phyloP scores from a whole-genome alignment of 2,329 filamentous ascomycete genomes.

The Alternaria dauci region DNA sequence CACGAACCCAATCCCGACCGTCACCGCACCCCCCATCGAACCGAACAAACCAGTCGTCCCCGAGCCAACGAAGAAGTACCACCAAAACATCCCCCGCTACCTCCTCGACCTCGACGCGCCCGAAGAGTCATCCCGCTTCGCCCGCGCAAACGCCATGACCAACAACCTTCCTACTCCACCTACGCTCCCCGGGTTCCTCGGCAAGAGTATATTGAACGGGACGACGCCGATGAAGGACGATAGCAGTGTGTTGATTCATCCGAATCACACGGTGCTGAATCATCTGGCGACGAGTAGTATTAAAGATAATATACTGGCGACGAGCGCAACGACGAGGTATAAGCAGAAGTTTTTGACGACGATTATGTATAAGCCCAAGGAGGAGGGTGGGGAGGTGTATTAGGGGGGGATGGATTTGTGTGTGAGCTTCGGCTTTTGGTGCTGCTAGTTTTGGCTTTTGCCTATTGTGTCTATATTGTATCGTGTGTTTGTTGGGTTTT shows the following conservation, averaged over 20 bases:
- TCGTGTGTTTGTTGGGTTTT: too few relatives aligned
- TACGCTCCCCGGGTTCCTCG: slow-evolving; percentile 85
- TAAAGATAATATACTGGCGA: slow-evolving; percentile 93
- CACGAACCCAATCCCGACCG: slow-evolving; percentile 34
- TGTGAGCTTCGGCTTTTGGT: too few relatives aligned
- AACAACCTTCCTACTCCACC: slow-evolving; percentile 85
- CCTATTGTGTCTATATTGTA: too few relatives aligned
- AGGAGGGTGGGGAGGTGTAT: slow-evolving; percentile 37
- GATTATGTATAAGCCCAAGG: slow-evolving; percentile 94
- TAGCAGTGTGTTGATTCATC: slow-evolving; percentile 95
- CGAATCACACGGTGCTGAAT: slow-evolving; percentile 96
- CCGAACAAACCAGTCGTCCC: slow-evolving; percentile 39
- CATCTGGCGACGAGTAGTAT: slow-evolving; percentile 98
- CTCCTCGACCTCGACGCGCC: slow-evolving; percentile 85
- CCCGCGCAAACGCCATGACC: slow-evolving; percentile 76
- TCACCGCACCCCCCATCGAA: slow-evolving; percentile 36
- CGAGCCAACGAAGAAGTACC: slow-evolving; percentile 65
- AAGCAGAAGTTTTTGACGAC: slow-evolving; percentile 99
- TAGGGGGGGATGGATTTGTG: not conserved
- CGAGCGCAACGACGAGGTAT: slow-evolving; percentile 96
- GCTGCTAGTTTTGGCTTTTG: too few relatives aligned
- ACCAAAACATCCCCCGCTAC: slow-evolving; percentile 80
- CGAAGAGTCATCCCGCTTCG: slow-evolving; percentile 78
- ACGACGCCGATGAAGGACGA: slow-evolving; percentile 95
- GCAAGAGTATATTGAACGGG: slow-evolving; percentile 93